Percentiles rank a stretch among this genome's conserved stretches.
Conservation (phyloP, 108 stramenopile species). For the Skeletonema costatum region DNA sequence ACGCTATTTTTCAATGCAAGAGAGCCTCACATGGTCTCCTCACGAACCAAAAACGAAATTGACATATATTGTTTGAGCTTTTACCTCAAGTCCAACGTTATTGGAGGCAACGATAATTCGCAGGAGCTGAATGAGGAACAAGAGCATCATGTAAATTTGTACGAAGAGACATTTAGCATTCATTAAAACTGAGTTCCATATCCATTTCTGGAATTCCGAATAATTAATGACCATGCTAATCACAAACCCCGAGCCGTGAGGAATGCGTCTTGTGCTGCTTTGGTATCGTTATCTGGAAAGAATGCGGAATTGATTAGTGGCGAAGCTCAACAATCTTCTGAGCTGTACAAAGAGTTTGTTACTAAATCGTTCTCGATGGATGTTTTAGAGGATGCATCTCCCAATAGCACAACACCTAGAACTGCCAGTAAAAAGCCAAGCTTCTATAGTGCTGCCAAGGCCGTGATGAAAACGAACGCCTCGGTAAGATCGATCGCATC, state of each 20-base stretch:
- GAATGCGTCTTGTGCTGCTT: conserved; percentile 24
- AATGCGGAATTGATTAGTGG: conserved; percentile 2
- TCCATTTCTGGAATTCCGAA: conserved; percentile 25
- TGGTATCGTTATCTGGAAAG: conserved; percentile 14
- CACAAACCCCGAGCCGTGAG: conserved; percentile 14
- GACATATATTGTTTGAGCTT: neutral
- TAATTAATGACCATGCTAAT: conserved; percentile 27
- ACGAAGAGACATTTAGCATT: no score
- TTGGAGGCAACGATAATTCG: neutral
- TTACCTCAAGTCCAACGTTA: neutral
- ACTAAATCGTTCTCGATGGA: neutral
- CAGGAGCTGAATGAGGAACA: no score
- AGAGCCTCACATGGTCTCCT: neutral
- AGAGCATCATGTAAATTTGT: no score
- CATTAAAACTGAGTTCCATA: neutral
- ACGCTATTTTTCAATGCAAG: neutral
- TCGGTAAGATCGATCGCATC: no score
- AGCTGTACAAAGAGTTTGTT: conserved; percentile 27
- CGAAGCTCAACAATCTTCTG: neutral
- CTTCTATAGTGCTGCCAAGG: neutral
- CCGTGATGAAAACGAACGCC: neutral
- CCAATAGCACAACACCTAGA: neutral
- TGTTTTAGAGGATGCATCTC: neutral
- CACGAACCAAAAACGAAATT: neutral
- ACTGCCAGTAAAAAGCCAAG: neutral